Conservation (phyloP, 768 basidiomycete genomes). For the Lentinula guzmanii region DNA sequence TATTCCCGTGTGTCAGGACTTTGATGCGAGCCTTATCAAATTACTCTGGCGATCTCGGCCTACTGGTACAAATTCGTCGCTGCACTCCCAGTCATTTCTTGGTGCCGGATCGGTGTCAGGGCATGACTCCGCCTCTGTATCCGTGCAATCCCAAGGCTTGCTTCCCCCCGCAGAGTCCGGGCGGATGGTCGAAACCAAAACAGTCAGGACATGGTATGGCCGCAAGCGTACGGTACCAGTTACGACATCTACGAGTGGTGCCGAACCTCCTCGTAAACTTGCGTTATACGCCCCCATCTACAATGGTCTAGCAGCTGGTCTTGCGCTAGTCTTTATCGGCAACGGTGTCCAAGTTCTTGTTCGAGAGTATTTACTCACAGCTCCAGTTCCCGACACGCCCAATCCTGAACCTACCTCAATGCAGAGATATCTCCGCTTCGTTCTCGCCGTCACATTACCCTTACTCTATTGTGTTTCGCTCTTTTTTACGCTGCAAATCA, state of each 20-base stretch:
- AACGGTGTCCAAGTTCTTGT: slow-evolving; percentile 60
- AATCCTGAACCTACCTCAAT: neutral
- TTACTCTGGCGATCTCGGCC: slow-evolving; percentile 65
- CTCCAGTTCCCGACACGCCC: slow-evolving; percentile 11
- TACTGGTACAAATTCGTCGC: slow-evolving; percentile 28
- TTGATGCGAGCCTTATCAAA: slow-evolving; percentile 74
- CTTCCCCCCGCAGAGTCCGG: neutral
- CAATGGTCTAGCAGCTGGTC: slow-evolving; percentile 53
- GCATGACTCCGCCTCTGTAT: slow-evolving; percentile 25
- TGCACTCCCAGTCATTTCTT: slow-evolving; percentile 21
- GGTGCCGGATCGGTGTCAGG: slow-evolving; percentile 11
- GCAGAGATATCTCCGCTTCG: slow-evolving; percentile 47
- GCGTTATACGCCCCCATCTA: slow-evolving; percentile 63
- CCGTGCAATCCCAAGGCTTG: slow-evolving; percentile 5
- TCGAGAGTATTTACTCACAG: slow-evolving; percentile 64
- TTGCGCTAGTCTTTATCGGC: slow-evolving; percentile 62
- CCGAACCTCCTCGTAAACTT: slow-evolving; percentile 18
- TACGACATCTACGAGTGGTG: slow-evolving; percentile 8
- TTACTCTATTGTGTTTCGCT: slow-evolving; percentile 73
- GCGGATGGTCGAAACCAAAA: slow-evolving; percentile 9
- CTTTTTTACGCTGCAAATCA: slow-evolving; percentile 71
- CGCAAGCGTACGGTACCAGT: slow-evolving; percentile 36
- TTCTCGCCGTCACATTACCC: slow-evolving; percentile 52
- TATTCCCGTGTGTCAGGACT: slow-evolving; percentile 66
- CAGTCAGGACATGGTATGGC: slow-evolving; percentile 52